phyloP scores from a whole-genome alignment of 208 protist species.

The Crithidia sp. region DNA sequence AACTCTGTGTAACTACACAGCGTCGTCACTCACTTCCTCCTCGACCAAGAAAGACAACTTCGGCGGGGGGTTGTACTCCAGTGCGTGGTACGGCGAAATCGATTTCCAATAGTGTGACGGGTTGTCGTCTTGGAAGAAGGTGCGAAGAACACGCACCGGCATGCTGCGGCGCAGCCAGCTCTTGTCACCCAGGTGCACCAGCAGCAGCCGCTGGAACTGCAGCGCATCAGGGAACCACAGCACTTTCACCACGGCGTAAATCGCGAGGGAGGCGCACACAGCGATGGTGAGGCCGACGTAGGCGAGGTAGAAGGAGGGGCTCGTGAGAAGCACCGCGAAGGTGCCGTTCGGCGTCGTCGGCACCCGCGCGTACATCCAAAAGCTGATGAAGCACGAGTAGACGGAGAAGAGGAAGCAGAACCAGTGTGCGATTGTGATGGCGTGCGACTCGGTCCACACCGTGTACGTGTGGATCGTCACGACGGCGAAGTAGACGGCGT shows the following conservation, averaged over 20 bases:
- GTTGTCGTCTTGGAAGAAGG: conserved; percentile 58
- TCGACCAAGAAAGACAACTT: conserved; percentile 17
- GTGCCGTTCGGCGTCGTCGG: conserved; percentile 45
- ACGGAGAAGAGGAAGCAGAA: conserved; percentile 63
- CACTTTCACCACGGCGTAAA: conserved; percentile 61
- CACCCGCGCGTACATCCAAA: conserved; percentile 39
- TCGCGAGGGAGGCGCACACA: conserved; percentile 47
- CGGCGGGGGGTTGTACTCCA: conserved; percentile 30
- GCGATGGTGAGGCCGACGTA: conserved; percentile 47
- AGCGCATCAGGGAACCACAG: conserved; percentile 72
- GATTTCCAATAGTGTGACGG: conserved; percentile 59
- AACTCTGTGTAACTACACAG: not conserved
- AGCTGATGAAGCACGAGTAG: conserved; percentile 65
- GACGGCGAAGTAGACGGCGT: conserved; percentile 76
- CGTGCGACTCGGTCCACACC: conserved; percentile 85
- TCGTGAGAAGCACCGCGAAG: conserved; percentile 53
- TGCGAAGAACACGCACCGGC: conserved; percentile 28
- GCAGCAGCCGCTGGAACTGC: conserved; percentile 56
- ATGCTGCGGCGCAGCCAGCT: conserved; percentile 13
- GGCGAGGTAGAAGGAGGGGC: conserved; percentile 64
- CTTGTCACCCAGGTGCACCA: conserved; percentile 27
- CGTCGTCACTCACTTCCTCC: conserved; percentile 17
- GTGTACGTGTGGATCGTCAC: conserved; percentile 86
- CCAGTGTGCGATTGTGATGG: conserved; percentile 76
- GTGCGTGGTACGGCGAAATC: conserved; percentile 42